Base-by-base conservation (phyloP, 441 rosid genomes). In the Gossypium laxum region DNA sequence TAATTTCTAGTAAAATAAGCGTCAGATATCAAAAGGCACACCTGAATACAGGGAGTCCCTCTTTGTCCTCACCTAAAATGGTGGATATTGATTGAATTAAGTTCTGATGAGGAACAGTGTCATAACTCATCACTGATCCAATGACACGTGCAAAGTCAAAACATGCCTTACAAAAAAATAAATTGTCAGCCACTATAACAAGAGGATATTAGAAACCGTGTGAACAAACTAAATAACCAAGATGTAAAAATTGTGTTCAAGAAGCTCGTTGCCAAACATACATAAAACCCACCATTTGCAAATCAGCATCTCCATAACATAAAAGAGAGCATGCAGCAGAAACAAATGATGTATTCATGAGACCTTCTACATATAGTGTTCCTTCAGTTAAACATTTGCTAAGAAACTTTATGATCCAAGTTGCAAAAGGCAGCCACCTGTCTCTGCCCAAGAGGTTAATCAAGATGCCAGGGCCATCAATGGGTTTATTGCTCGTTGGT, bases 381-480 rank as follows among this genome's bases (percentile, higher is more conserved):
- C 98, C 99, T 79, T 95, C 98, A 24, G 92, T 85, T 70, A 92
- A 72, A 87, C 96, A 95, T 85, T 86, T 92, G 76, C 82, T 87
- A 78, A 95, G 83, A 81, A 95, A 86, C 78, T 85, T 92, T 74
- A 95, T 76, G 26, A 83, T 81, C 94, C 96, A 88, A 57, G 90
- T 83, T 19, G 95, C 90, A 82, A 92, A 87, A 75, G 89, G 85
- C 75, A 81, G 89, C 99, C 96, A 95, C 81, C 93, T 84, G 69
- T 69, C 70, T 78, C 75, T 76, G 30, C 90, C 90, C 69, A 68
- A 78, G 64, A 92, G 74, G 80, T 89, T 84, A 74, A 95, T 71
- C 79, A 85, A 74, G 70, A 95, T 79, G 77, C 98, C 97, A 80
- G 75, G 74, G 67, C 91, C 93, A 81, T 85, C 88, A 71, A 56